Evolutionary conservation across 106 monocot genomes (phyloP).

Genomic region (Phalaenopsis equestris): DNA sequence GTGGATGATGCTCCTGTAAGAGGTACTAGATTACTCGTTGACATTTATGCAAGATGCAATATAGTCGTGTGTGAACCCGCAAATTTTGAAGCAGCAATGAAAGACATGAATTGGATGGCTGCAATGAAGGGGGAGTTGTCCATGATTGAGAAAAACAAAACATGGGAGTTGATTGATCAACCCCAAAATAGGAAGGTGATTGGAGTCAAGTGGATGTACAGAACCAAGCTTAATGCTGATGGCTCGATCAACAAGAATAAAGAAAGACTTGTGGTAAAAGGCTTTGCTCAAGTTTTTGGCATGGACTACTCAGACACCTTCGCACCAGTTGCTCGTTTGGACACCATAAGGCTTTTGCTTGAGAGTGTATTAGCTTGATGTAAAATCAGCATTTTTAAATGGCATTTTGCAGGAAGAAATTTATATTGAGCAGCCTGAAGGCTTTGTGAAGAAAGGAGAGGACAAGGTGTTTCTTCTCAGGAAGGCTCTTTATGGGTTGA

Average conservation of each 20-base stretch:
- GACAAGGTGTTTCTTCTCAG: neutral
- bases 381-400: constrained; percentile 7
- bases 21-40: neutral
- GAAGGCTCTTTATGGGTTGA: neutral
- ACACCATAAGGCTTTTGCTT: neutral
- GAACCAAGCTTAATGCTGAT: neutral
- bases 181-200: constrained; percentile 3
- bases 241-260: neutral
- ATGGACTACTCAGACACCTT: neutral
- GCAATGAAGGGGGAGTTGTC: constrained; percentile 1
- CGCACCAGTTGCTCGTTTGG: neutral
- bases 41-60: constrained; percentile 8
- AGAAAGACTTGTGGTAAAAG: neutral
- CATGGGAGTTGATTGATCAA: neutral
- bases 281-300: neutral
- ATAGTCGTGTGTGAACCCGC: constrained; percentile 1
- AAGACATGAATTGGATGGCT: neutral
- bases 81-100: neutral
- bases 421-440: constrained; percentile 3
- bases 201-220: neutral
- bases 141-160: neutral
- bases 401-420: neutral
- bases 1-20: neutral
- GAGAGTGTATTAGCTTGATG: neutral
- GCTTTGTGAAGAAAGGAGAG: neutral